These are phyloP conservation scores for Fusarium sp. DNA, from an alignment of 2,329 filamentous ascomycete genomes.

Conservation along the genomic window DNA sequence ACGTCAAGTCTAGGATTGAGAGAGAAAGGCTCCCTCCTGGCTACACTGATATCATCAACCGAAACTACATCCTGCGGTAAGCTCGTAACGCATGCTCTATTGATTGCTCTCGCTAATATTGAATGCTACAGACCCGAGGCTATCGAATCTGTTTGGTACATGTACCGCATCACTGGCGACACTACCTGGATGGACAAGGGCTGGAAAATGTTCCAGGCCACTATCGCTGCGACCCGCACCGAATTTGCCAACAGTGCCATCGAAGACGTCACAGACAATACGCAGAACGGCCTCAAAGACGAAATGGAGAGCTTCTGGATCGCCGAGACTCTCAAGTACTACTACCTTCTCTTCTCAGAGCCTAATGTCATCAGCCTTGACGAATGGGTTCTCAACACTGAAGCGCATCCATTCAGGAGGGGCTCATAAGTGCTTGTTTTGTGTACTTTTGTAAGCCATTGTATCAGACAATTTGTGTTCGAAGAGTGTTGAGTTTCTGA, in stretches of 20 bases:
- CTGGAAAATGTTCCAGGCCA: conserved; percentile 86
- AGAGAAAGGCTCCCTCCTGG: conserved; percentile 65
- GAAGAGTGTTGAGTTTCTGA: not conserved
- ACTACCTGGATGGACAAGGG: conserved; percentile 82
- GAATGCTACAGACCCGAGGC: conserved; percentile 77
- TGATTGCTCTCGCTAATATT: conserved; percentile 2
- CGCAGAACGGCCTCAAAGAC: conserved; percentile 63
- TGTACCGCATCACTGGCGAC: conserved; percentile 91
- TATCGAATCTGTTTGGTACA: conserved; percentile 89
- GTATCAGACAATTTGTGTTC: not conserved
- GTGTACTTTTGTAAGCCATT: conserved; percentile 5
- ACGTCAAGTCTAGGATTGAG: conserved; percentile 62
- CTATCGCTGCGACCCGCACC: conserved; percentile 76
- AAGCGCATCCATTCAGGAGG: conserved; percentile 71
- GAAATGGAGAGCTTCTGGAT: conserved; percentile 93
- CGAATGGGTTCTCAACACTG: conserved; percentile 77
- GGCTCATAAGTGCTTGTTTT: conserved; percentile 48
- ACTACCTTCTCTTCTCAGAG: conserved; percentile 83
- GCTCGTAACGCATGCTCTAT: conserved; percentile 44
- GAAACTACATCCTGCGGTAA: conserved; percentile 75
- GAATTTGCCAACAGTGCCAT: conserved; percentile 80
- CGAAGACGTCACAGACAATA: conserved; percentile 68
- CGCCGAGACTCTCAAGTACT: conserved; percentile 93
- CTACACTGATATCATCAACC: conserved; percentile 62
- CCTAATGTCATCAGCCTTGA: conserved; percentile 77